Conservation (phyloP, 2,329 filamentous ascomycete species). For the Venturiaceae sp. region DNA sequence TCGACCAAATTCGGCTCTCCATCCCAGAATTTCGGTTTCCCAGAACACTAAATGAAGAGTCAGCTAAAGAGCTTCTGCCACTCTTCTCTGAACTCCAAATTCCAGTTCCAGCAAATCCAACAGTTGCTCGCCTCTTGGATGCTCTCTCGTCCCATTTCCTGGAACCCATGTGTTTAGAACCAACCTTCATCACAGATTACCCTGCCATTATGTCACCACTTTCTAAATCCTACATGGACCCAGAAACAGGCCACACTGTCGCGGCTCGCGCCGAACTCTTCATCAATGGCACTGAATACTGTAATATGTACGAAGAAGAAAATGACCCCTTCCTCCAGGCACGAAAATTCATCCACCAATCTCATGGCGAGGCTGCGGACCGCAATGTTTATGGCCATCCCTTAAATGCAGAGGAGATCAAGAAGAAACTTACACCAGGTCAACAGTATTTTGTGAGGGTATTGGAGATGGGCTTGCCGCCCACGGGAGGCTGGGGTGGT, state of each 20-base stretch:
- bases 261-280: conserved; percentile 82
- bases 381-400: conserved; percentile 1
- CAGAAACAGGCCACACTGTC: conserved; percentile 56
- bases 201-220: conserved; percentile 87
- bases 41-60: conserved; percentile 37
- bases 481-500: conserved; percentile 94
- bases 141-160: conserved; percentile 66
- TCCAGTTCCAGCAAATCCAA: conserved; percentile 1
- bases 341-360: conserved; percentile 63
- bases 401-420: conserved; percentile 10
- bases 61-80: conserved; percentile 42
- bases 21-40: conserved; percentile 24
- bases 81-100: conserved; percentile 39
- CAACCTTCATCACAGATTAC: conserved; percentile 82
- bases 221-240: conserved; percentile 73
- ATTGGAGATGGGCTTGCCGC: conserved; percentile 82
- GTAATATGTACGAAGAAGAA: conserved; percentile 98
- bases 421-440: conserved; percentile 8
- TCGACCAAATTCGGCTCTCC: not conserved
- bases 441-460: conserved; percentile 59
- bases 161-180: conserved; percentile 62
- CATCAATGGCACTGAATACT: conserved; percentile 68
- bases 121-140: conserved; percentile 64
- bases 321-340: conserved; percentile 84
- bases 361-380: not conserved